phyloP scores from a whole-genome alignment of 805 yeast genomes.

The Suhomyces vadensis region DNA sequence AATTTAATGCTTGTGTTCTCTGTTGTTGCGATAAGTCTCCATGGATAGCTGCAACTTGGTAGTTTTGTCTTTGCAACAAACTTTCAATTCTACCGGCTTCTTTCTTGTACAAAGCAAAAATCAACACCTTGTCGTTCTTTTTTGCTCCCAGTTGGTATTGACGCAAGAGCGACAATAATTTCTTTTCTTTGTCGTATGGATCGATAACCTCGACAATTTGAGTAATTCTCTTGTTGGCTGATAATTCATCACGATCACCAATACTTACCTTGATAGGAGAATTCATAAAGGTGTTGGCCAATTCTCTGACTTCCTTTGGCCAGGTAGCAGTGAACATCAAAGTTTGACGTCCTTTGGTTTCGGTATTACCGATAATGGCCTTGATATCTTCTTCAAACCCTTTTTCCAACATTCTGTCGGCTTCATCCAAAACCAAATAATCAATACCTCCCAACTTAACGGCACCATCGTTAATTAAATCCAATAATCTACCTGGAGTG shows the following conservation, averaged over 20 bases:
- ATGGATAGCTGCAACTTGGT: slow-evolving; percentile 87
- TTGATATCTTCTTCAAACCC: slow-evolving; percentile 98
- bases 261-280: slow-evolving; percentile 86
- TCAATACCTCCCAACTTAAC: slow-evolving; percentile 65
- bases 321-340: slow-evolving; percentile 99
- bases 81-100: slow-evolving; percentile 92
- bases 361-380: slow-evolving; percentile 66
- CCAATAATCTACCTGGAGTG: slow-evolving; percentile 96
- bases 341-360: slow-evolving; percentile 67
- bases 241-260: slow-evolving; percentile 91
- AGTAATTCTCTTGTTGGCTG: slow-evolving; percentile 91
- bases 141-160: slow-evolving; percentile 69
- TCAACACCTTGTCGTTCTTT: slow-evolving; percentile 77
- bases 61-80: slow-evolving; percentile 69
- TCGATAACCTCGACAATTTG: slow-evolving; percentile 89
- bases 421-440: slow-evolving; percentile 92
- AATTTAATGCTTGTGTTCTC: slow-evolving; percentile 82
- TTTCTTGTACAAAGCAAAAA: slow-evolving; percentile 93
- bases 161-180: slow-evolving; percentile 66
- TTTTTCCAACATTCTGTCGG: slow-evolving; percentile 97
- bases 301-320: slow-evolving; percentile 97
- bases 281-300: slow-evolving; percentile 83
- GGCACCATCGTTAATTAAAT: slow-evolving; percentile 85
- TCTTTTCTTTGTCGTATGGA: slow-evolving; percentile 76
- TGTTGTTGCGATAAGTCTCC: slow-evolving; percentile 94